These are phyloP conservation scores for Hypoxylon sp. DNA, from an alignment of 2,329 filamentous ascomycete species.

Conservation along the genomic window DNA sequence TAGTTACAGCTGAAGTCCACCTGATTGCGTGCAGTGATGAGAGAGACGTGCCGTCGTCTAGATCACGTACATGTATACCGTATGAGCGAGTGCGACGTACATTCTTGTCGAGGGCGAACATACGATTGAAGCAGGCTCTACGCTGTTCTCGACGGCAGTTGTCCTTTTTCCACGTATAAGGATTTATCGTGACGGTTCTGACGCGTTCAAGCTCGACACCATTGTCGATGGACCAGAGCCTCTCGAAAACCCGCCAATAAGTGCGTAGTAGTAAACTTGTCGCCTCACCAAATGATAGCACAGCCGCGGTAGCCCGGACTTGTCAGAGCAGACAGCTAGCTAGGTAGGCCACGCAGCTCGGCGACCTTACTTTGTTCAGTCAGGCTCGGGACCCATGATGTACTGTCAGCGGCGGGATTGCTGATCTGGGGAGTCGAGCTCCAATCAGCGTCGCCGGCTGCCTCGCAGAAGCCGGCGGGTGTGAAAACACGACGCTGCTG, in stretches of 20 bases:
- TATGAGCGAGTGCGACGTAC: slow-evolving; percentile 21
- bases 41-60: slow-evolving; percentile 10
- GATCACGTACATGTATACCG: slow-evolving; percentile 11
- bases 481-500: slow-evolving; percentile 4
- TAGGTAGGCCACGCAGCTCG: slow-evolving; percentile 14
- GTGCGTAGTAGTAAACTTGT: background rate
- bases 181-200: background rate
- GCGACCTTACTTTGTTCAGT: slow-evolving; percentile 15
- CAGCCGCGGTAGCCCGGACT: slow-evolving; percentile 9
- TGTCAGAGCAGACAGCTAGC: slow-evolving; percentile 2
- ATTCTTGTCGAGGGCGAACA: slow-evolving; percentile 7
- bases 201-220: background rate
- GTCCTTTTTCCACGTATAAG: slow-evolving; percentile 9
- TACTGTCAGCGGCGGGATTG: slow-evolving; percentile 19
- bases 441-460: slow-evolving; percentile 3
- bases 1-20: slow-evolving; percentile 13
- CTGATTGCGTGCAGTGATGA: slow-evolving; percentile 7
- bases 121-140: slow-evolving; percentile 9
- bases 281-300: slow-evolving; percentile 11
- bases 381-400: slow-evolving; percentile 18
- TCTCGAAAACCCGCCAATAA: slow-evolving; percentile 7
- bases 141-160: background rate
- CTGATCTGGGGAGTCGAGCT: slow-evolving; percentile 15
- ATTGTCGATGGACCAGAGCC: background rate
- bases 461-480: slow-evolving; percentile 5